phyloP scores from a whole-genome alignment of 352 stramenopile species.

The Phytopythium mirpurense region DNA sequence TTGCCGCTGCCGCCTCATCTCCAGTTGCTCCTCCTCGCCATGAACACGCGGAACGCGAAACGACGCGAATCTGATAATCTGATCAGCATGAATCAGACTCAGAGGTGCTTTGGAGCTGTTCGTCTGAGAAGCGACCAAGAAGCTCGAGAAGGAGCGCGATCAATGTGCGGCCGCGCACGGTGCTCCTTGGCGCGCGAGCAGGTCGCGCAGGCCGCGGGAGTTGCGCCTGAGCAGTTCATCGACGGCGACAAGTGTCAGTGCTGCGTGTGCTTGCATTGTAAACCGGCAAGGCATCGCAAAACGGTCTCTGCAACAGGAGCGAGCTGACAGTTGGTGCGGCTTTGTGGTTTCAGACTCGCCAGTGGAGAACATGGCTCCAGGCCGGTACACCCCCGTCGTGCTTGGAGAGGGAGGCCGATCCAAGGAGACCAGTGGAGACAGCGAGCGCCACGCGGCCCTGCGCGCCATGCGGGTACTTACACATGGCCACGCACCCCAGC shows the following conservation, averaged over 20 bases:
- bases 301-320: neutral
- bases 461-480: constrained; percentile 64
- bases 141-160: too few relatives aligned
- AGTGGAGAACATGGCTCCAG: constrained; percentile 76
- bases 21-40: too few relatives aligned
- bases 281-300: too few relatives aligned
- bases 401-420: constrained; percentile 15
- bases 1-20: neutral
- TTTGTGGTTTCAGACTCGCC: constrained; percentile 38
- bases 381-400: constrained; percentile 57
- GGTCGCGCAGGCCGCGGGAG: constrained; percentile 39
- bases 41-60: neutral
- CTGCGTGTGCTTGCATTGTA: neutral
- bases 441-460: constrained; percentile 15
- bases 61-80: constrained; percentile 4
- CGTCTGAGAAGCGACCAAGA: too few relatives aligned
- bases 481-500: too few relatives aligned
- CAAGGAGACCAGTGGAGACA: neutral
- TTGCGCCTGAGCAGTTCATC: constrained; percentile 41
- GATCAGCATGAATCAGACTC: neutral
- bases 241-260: constrained; percentile 71
- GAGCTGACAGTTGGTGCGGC: neutral
- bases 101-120: neutral
- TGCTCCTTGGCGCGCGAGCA: constrained; percentile 56
- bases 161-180: constrained; percentile 69